These are phyloP conservation scores for Podospora pseudopauciseta DNA, from an alignment of 495 filamentous ascomycete species.

Conservation along the genomic window DNA sequence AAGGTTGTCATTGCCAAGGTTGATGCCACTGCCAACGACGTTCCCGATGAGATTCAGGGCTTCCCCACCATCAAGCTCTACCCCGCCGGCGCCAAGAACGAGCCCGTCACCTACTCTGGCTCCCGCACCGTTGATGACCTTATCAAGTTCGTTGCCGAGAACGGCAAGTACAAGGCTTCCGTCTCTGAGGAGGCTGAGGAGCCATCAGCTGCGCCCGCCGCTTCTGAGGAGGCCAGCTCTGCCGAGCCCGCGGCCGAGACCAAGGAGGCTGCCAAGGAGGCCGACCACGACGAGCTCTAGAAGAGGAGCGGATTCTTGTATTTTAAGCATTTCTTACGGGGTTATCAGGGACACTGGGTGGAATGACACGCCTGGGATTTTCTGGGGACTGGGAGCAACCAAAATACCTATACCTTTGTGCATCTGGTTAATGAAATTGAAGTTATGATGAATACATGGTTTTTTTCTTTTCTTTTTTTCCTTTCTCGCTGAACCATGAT, in stretches of 20 bases:
- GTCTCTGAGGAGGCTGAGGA: slow-evolving; percentile 55
- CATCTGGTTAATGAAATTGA: slow-evolving; percentile 26
- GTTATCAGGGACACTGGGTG: slow-evolving; percentile 24
- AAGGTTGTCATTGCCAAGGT: slow-evolving; percentile 97
- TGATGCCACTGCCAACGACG: slow-evolving; percentile 94
- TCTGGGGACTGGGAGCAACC: slow-evolving; percentile 26
- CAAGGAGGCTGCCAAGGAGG: slow-evolving; percentile 38
- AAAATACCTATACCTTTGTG: slow-evolving; percentile 34
- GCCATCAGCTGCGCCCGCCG: slow-evolving; percentile 50
- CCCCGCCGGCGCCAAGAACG: slow-evolving; percentile 82
- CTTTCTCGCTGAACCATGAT: too few relatives aligned
- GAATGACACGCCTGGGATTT: slow-evolving; percentile 18
- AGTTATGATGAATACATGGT: slow-evolving; percentile 8
- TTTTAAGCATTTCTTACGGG: slow-evolving; percentile 26
- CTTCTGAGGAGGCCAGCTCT: slow-evolving; percentile 29
- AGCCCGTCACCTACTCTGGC: slow-evolving; percentile 82
- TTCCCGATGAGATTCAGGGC: slow-evolving; percentile 92
- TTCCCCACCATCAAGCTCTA: slow-evolving; percentile 99
- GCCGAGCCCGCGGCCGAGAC: slow-evolving; percentile 42
- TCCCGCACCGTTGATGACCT: slow-evolving; percentile 91
- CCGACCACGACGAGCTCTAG: slow-evolving; percentile 66
- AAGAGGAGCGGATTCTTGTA: slow-evolving; percentile 25
- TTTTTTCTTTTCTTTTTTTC: background rate
- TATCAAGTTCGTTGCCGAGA: slow-evolving; percentile 88
- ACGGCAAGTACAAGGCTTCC: slow-evolving; percentile 78